Evolutionary conservation across 257 asterid genomes (phyloP), one percentile per base, ranked within the genome.

Genomic region (Salvia rosmarinus): DNA sequence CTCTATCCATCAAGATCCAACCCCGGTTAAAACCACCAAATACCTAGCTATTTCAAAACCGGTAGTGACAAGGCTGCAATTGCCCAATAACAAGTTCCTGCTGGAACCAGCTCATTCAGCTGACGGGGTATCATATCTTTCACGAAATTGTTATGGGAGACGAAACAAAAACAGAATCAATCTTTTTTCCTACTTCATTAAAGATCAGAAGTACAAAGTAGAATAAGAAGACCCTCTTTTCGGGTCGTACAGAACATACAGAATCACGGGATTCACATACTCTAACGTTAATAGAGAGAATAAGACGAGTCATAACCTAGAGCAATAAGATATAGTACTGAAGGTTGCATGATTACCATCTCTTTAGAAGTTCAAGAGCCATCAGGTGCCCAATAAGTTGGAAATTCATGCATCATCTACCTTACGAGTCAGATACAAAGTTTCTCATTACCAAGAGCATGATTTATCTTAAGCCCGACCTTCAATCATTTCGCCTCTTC

Each of bases 361-460:
- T 42, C 67, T 51, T 64, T 28, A 62, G 71, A 71, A 23, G 47
- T 75, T 60, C 62, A 66, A 65, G 64, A 58, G 51, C 58, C 64
- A 66, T 25, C 51, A 64, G 70, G 28, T 43, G 66, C 71, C 59
- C 52, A 32, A 14, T 37, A 64, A 68, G 78, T 40, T 68, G 67
- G 75, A 60, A 67, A 34, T 61, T 78, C 66, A 32, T 56, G 68
- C 75, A 73, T 68, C 44, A 19, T 62, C 69, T 50, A 67, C 78
- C 65, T 56, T 70, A 66, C 7, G 68, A 75, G 71, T 67, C 78
- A 4, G 35, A 62, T 67, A 80, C 56, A 64, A 61, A 68, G 73
- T 39, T 54, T 66, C 32, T 44, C 65, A 50, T 23, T 13, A 71
- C 51, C 77, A 62, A 32, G 57, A 73, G 4, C 69, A 61, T 39